Base-by-base conservation (phyloP, 805 yeast genomes). In the Candida dendrica region DNA sequence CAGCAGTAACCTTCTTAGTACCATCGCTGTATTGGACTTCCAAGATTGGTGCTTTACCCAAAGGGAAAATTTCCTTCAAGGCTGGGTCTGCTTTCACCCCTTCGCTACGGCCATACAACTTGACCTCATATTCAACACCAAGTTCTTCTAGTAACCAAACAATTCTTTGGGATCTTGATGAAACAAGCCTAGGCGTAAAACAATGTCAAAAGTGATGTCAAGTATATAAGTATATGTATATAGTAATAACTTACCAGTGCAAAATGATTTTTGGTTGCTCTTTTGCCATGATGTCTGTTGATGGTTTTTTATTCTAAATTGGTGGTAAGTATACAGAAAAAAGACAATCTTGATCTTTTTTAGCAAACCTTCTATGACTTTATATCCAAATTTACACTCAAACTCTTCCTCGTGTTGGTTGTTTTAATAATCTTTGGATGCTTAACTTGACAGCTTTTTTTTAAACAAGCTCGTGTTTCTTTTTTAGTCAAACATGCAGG, bases 61-160 rank as follows among this genome's bases (percentile, higher is more conserved):
- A 59, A 9, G 84, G 82, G 52, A 78, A 84, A 10, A 79, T 61
- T 33, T 72, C 63, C 44, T 66, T 66, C 33, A 81, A 58, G 31
- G 65, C 77, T 2, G 63, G 62, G 7, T 76, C 77, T 1, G 79
- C 79, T 34, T 75, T 61, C 59, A 68, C 67, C 16, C 68, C 64
- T 8, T 63, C 60, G 46, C 74, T 65, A 39, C 89, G 68, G 43
- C 71, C 59, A 57, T 76, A 79, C 3, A 71, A 53, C 47, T 75
- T 71, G 16, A 80, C 59, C 13, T 72, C 75, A 52, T 79, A 83
- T 20, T 74, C 74, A 6, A 81, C 53, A 11, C 66, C 66, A 13
- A 84, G 61, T 39, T 79, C 74, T 45, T 81, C 86, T n/a, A 84
- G 61, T 37, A 79, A 60, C 84, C 87, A 83, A 26, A 76, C 53